A percentile compares a stretch with the other conserved stretches of the same genome.
phyloP scores from a whole-genome alignment of 2,329 filamentous ascomycete species.

The Fusarium vanettenii region DNA sequence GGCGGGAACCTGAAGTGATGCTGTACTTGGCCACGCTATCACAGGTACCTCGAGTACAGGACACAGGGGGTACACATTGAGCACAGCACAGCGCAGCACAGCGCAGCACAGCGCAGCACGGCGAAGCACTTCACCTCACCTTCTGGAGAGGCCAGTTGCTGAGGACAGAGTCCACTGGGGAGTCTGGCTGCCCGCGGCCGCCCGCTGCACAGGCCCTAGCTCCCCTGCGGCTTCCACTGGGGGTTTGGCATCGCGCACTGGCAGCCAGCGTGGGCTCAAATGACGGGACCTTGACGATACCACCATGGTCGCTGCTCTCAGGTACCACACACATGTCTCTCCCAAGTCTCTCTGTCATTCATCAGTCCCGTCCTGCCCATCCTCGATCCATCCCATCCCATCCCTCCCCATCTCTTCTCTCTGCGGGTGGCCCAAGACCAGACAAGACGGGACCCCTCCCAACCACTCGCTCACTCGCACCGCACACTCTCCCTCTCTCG shows the following conservation, averaged over 20 bases:
- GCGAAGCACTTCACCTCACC: neutral
- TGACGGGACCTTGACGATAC: constrained; percentile 14
- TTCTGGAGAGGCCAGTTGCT: neutral
- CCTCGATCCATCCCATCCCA: constrained; percentile 3
- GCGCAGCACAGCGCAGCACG: neutral
- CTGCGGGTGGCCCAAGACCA: neutral
- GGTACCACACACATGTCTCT: constrained; percentile 22
- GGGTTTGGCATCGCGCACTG: constrained; percentile 8
- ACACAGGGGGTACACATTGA: neutral
- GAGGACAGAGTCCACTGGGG: constrained; percentile 5
- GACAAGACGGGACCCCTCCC: constrained; percentile 1
- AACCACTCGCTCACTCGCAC: neutral
- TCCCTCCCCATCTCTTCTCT: constrained; percentile 4
- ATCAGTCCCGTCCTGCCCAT: neutral
- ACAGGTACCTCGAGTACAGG: constrained; percentile 2
- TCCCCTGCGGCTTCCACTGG: constrained; percentile 1
- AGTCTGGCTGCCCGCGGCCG: neutral
- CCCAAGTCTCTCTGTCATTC: constrained; percentile 16
- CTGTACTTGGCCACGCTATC: neutral
- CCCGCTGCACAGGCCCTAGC: constrained; percentile 14
- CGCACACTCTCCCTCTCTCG: neutral
- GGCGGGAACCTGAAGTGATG: constrained; percentile 6
- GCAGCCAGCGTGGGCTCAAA: constrained; percentile 18
- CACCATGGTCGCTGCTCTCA: neutral
- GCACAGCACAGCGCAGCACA: neutral